A percentile compares a stretch with the other conserved stretches of the same genome.
Evolutionary conservation across 495 filamentous ascomycete species (phyloP).

Genomic region (Aspergillus panamensis): DNA sequence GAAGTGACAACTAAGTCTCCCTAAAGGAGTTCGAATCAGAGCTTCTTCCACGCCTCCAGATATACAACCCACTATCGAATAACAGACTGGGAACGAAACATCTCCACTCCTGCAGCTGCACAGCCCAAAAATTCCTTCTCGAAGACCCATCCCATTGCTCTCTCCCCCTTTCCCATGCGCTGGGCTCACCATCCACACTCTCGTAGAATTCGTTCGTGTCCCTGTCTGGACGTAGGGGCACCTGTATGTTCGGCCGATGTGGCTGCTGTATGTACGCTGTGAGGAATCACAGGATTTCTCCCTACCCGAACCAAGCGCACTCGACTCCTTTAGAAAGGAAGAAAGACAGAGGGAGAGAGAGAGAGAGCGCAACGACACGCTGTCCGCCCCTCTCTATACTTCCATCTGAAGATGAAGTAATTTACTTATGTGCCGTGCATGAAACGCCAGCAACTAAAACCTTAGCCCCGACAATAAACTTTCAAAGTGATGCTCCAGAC

Average conservation of each 20-base stretch:
- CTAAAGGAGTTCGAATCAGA: neutral
- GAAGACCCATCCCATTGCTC: constrained; percentile 14
- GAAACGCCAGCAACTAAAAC: neutral
- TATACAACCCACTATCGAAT: too few relatives aligned
- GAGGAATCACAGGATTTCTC: neutral
- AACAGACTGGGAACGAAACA: neutral
- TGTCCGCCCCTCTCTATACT: neutral
- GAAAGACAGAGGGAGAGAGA: neutral
- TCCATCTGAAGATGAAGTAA: neutral
- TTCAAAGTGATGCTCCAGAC: constrained; percentile 18
- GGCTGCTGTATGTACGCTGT: neutral
- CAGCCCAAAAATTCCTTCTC: constrained; percentile 28
- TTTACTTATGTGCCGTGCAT: too few relatives aligned
- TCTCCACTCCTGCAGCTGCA: constrained; percentile 27
- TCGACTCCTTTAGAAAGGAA: neutral
- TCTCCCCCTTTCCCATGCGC: constrained; percentile 1
- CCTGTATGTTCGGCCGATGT: neutral
- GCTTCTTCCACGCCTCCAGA: neutral
- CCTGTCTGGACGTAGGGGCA: neutral
- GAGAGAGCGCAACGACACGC: neutral
- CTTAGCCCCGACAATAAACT: neutral
- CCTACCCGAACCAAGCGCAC: constrained; percentile 1
- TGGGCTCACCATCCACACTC: neutral
- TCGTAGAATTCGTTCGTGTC: constrained; percentile 5
- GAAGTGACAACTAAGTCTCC: neutral